Percentiles rank a stretch among this genome's conserved stretches.
Evolutionary conservation across 1,284 basidiomycete genomes (phyloP).

Genomic region (Violaceomyces palustris): DNA sequence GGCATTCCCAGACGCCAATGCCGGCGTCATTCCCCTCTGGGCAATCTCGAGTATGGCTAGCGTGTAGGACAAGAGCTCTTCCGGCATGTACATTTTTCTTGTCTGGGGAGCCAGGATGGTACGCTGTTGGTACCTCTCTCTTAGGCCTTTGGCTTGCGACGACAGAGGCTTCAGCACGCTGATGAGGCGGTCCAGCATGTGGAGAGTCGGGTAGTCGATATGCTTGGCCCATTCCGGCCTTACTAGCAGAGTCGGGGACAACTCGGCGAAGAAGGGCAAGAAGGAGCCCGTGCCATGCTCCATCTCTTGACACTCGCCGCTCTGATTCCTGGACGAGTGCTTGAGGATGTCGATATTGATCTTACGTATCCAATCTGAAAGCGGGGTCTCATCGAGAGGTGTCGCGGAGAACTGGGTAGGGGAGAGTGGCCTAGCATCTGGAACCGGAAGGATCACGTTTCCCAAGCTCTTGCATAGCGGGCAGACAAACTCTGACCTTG

Average conservation of each 20-base stretch:
- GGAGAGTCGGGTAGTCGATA: constrained; percentile 27
- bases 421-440: constrained; percentile 38
- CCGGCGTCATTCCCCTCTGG: constrained; percentile 39
- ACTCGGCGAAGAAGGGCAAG: constrained; percentile 36
- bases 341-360: constrained; percentile 53
- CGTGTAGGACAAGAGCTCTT: constrained; percentile 50
- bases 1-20: constrained; percentile 14
- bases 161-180: constrained; percentile 46
- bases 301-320: constrained; percentile 37
- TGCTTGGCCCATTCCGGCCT: constrained; percentile 17
- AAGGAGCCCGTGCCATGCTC: constrained; percentile 49
- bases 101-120: constrained; percentile 43
- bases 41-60: constrained; percentile 45
- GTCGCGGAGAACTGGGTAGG: constrained; percentile 10
- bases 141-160: constrained; percentile 18
- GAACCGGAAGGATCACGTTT: constrained; percentile 84
- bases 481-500: constrained; percentile 90
- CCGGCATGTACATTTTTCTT: constrained; percentile 46
- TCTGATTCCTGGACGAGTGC: constrained; percentile 32
- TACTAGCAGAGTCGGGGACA: constrained; percentile 23
- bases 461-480: constrained; percentile 97
- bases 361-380: constrained; percentile 50
- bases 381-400: constrained; percentile 26
- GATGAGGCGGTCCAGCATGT: constrained; percentile 46
- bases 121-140: constrained; percentile 30